Base-by-base conservation (phyloP, 163 green algal genomes). In the Scenedesmus sp. region DNA sequence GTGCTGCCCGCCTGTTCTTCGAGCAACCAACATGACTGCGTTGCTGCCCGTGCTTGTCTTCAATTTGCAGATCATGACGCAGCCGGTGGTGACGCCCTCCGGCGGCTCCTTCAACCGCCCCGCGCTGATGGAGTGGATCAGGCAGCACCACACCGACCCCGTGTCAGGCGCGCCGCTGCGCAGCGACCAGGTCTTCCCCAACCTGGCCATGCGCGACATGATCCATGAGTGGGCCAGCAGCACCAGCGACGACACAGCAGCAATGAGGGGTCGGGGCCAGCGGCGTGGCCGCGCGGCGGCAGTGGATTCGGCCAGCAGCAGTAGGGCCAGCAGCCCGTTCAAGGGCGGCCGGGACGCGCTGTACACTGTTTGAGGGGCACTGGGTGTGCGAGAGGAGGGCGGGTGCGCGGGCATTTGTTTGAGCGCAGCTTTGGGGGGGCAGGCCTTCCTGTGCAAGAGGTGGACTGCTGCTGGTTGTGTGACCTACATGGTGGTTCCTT, bases 11-110 rank as follows among this genome's bases (percentile, higher is more conserved):
- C 16, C 1, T 76, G 2, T 8, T 2, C 16, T 4, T 34, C 66
- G 7, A 5, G 23, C 70, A 52, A 18, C 12, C 16, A 5, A 23
- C 70, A 52, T 5, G 52, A 23, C 70, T 79, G 70, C 20, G 0
- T 34, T 76, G 12, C 7, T 6, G 10, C 4, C 13, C 6, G 76
- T 10, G 6, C 4, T 15, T 23, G 26, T 82, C 18, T 46, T 46
- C 34, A 46, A 46, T 23, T 34, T 59, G 34, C 76, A 84, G 85
- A 56, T 95, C 66, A 95, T 95, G 93, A 92, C 90, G 57, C 76
- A 95, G 67, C 93, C 93, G 5, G 93, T 94, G 6, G 93, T 95
- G 20, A 87, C 89, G 10, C 93, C 93, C n/a, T 91, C 92, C 15
- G 93, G 93, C 5, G 86, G 87, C 46, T 94, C 84, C 13, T 95